Base-by-base conservation (phyloP, 495 filamentous ascomycete species). In the Lophiotrema nucula region DNA sequence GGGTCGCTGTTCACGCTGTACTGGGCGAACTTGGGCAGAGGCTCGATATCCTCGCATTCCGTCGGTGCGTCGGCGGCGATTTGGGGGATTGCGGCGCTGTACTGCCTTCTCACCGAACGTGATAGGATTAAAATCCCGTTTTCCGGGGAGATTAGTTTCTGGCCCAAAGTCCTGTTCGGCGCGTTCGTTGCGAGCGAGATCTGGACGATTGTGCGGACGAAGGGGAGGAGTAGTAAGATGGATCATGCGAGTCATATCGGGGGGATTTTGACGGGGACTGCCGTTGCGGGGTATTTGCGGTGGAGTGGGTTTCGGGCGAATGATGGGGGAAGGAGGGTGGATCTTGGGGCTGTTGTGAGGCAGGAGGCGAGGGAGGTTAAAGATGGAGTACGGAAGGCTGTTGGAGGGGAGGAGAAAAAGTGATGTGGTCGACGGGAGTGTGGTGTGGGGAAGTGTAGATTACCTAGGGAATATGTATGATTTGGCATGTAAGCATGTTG, bases 1-100 rank as follows among this genome's bases (percentile, higher is more conserved):
- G 86, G 83, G 26, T 85, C 84, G 2, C 53, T 66, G 4, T 11
- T 27, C 22, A 19, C 47, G 1, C 48, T 63, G n/a, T 63, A 63
- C 53, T 57, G 53, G 53, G 46, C 53, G 11, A 63, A 63, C 23
- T 22, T 63, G 1, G 60, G 60, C 39, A 37, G 39, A 0, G 47
- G 47, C 5, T 0, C 1, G 1, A 57, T 57, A 13, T 13, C 26
- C 11, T 21, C 50, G n/a, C 60, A 63, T 27, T 43, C 46, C 1
- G 39, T 63, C 2, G 60, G 60, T 16, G 60, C 60, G 3, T 52
- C 46, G 5, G 60, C 60, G 0, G 53, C 53, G n/a, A 23, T 63
- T 8, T 57, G 42, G 46, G 53, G 60, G 13, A 53, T 63, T 19
- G 28, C 41, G 4, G 11, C 48, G 13, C 47, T 63, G 1, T 58